Base-by-base conservation (phyloP, 1,284 basidiomycete genomes). In the Sanguinoderma infundibulare region DNA sequence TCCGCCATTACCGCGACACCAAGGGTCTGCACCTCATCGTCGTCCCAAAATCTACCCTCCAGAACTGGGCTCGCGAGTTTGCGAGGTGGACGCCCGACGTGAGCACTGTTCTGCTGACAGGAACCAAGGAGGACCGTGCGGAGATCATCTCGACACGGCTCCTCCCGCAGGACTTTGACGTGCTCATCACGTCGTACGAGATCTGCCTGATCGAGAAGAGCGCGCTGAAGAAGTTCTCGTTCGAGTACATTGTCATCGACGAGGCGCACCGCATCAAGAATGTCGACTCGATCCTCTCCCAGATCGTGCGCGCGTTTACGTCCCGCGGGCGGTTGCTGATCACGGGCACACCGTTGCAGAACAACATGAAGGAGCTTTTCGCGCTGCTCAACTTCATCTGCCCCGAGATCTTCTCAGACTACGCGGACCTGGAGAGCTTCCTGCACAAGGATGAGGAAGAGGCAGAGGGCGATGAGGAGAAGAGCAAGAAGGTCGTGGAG, bases 231-330 rank as follows among this genome's bases (percentile, higher is more conserved):
- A 98, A 97, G 77, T 94, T 98, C 72, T 92, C 91, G 0, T 99
- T 98, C 83, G 95, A 98, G 78, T 99, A 99, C 79, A 98, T 99
- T 75, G 86, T 95, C 69, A 99, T 99, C 72, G 97, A 99, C 79
- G 98, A 99, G 78, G 98, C 97, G 0, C 98, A 99, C 73, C 92
- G 97, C 39, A 99, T 99, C 86, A 99, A 99, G 83, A 99, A 99
- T 71, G 96, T 97, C 70, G 95, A 99, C 74, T 98, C 95, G 32
- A 92, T 98, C 70, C 86, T 99, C 12, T 92, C 91, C 17, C 95
- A 98, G 78, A 98, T 99, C 71, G 96, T 99, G 56, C 89, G 97
- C 63, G 83, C 92, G 3, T 99, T 98, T 78, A 87, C 87, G 69
- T 94, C 91, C 49, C 87, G 97, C 44, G 95, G 94, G 1, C 83